These are phyloP conservation scores for Xylaria digitata DNA, from an alignment of 2,329 filamentous ascomycete species.

Conservation along the genomic window DNA sequence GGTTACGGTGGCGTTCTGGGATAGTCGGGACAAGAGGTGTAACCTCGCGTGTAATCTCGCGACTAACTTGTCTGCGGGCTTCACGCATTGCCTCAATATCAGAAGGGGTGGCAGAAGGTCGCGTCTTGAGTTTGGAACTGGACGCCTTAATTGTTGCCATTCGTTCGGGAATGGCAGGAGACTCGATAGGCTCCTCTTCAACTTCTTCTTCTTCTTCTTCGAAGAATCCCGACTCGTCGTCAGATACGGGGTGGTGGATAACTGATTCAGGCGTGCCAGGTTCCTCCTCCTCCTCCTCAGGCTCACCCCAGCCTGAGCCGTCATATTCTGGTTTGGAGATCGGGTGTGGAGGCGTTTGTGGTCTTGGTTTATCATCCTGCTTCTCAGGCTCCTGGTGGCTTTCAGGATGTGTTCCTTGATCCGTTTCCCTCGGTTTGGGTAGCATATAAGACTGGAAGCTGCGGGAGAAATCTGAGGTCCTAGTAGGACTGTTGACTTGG, in stretches of 20 bases:
- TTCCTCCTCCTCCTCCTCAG: constrained; percentile 66
- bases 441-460: constrained; percentile 62
- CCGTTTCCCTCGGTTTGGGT: constrained; percentile 54
- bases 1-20: constrained; percentile 69
- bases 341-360: constrained; percentile 61
- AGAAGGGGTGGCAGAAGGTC: constrained; percentile 86
- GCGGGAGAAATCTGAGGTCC: constrained; percentile 55
- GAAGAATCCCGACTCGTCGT: constrained; percentile 52
- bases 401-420: constrained; percentile 50
- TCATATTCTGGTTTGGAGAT: constrained; percentile 72
- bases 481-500: constrained; percentile 51
- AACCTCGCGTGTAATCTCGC: constrained; percentile 73
- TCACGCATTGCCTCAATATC: constrained; percentile 88
- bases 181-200: constrained; percentile 55
- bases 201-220: constrained; percentile 55
- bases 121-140: constrained; percentile 87
- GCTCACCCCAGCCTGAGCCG: constrained; percentile 64
- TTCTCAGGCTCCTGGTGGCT: constrained; percentile 53
- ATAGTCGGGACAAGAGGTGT: constrained; percentile 67
- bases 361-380: constrained; percentile 45
- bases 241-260: constrained; percentile 77
- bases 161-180: constrained; percentile 79
- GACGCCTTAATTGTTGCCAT: constrained; percentile 89
- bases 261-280: constrained; percentile 88
- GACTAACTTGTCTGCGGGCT: constrained; percentile 84